Evolutionary conservation across 306 rosid species (phyloP).

Genomic region (Prunus padus): DNA sequence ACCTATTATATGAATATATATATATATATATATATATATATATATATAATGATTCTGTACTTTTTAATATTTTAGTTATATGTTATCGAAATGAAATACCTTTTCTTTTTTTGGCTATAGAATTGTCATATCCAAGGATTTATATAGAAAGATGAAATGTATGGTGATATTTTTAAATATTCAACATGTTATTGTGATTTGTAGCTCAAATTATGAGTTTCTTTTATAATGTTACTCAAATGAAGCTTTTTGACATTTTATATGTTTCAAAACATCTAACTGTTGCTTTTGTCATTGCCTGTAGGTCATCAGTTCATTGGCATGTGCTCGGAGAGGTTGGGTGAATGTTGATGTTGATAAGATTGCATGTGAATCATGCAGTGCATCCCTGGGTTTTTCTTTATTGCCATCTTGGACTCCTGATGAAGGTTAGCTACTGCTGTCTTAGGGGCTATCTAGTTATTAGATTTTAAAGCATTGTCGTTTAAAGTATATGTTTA

Average conservation of each 20-base stretch:
- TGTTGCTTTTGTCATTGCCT: constrained; percentile 27
- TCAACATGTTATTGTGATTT: neutral
- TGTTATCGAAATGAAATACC: neutral
- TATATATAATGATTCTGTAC: neutral
- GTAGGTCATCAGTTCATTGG: constrained; percentile 68
- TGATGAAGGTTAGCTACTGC: constrained; percentile 67
- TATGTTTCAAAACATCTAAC: constrained; percentile 21
- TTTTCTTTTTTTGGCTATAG: neutral
- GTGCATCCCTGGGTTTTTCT: constrained; percentile 55
- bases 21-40: too few relatives aligned
- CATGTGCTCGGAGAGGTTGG: constrained; percentile 98
- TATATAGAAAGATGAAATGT: neutral
- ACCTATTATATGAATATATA: neutral
- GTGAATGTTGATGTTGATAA: constrained; percentile 74
- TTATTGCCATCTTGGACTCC: constrained; percentile 61
- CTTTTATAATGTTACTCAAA: neutral
- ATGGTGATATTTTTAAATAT: neutral
- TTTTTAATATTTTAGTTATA: neutral
- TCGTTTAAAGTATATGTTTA: too few relatives aligned
- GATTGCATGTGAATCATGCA: constrained; percentile 85
- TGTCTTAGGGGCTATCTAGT: constrained; percentile 6
- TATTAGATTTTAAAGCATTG: neutral
- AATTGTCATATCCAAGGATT: neutral
- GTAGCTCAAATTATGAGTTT: neutral
- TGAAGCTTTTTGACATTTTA: neutral